These are phyloP conservation scores for Ustilago curta DNA, from an alignment of 1,284 basidiomycete genomes.

Conservation along the genomic window DNA sequence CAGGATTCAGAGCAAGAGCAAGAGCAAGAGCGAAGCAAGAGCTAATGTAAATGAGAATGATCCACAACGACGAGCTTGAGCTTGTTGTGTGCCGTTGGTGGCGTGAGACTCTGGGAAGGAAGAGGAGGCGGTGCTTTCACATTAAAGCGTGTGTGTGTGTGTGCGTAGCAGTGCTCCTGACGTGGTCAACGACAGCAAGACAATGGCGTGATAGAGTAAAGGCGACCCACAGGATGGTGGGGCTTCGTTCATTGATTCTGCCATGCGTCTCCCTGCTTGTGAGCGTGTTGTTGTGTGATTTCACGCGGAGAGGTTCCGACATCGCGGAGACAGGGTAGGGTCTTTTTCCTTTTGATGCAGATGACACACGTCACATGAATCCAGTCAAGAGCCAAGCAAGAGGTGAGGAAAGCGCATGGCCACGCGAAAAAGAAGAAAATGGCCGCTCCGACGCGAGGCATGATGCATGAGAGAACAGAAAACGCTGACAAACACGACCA, in stretches of 20 bases:
- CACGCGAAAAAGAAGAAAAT: neutral
- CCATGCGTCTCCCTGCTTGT: neutral
- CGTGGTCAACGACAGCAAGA: too few relatives aligned
- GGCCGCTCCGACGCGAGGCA: constrained; percentile 7
- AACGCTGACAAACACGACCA: neutral
- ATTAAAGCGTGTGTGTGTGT: constrained; percentile 4
- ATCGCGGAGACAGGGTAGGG: too few relatives aligned
- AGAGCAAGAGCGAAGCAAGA: constrained; percentile 2
- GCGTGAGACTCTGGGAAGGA: neutral
- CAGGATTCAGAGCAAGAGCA: neutral
- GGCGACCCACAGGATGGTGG: neutral
- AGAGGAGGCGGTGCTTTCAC: neutral
- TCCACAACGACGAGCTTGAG: neutral
- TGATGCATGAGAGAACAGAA: neutral
- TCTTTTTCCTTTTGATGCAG: too few relatives aligned
- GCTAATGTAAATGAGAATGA: neutral
- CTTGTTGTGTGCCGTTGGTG: constrained; percentile 1
- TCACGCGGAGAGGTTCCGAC: neutral
- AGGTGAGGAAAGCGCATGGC: neutral
- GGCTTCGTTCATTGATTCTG: neutral
- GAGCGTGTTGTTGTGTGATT: neutral
- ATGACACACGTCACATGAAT: neutral
- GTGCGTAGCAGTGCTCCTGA: constrained; percentile 4
- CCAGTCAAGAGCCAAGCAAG: constrained; percentile 9
- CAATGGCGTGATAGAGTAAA: too few relatives aligned